Evolutionary conservation across 2,329 filamentous ascomycete genomes (phyloP), one percentile per base, ranked within the genome.

Genomic region (Aspergillus nomiae): DNA sequence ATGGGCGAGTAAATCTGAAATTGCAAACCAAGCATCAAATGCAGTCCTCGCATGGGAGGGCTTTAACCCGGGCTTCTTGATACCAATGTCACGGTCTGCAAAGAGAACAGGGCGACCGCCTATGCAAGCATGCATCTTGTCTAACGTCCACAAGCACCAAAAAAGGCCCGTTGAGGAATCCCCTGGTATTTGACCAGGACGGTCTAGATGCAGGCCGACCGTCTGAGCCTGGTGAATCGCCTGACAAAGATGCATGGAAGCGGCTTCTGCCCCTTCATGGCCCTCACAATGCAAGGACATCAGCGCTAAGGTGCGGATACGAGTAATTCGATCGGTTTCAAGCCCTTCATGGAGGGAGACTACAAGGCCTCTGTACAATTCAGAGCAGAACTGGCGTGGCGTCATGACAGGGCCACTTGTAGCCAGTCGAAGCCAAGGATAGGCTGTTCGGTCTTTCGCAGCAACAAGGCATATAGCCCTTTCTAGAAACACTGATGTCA

Each of bases 251-350:
- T 79, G 75, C 60, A 79, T 67, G 30, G 78, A 79, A 30, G 78
- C 77, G 7, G 77, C 69, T 59, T 80, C 78, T 7, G 75, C 74
- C 16, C 78, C 78, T 62, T 78, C 77, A 36, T 77, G 72, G 5
- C 77, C 77, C 59, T 80, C 78, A 51, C 73, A 78, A 60, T 80
- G 78, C 26, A 80, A 63, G 43, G 77, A 78, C 74, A 80, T 77
- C 51, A 80, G 64, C 7, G 77, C 75, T 46, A 79, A 63, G 16
- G 75, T 70, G 53, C 76, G 77, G 32, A 80, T 78, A 24, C 77
- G 73, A 19, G 74, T 76, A 36, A 78, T 65, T 28, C 77, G 67
- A 59, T 79, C 76, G 7, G 72, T 55, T 60, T 80, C 78, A 24
- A 79, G 61, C 21, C 73, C 73, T 32, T 75, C 73, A 58, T 78